phyloP scores from a whole-genome alignment of 495 filamentous ascomycete genomes.

The Mycothermus thermophilus region DNA sequence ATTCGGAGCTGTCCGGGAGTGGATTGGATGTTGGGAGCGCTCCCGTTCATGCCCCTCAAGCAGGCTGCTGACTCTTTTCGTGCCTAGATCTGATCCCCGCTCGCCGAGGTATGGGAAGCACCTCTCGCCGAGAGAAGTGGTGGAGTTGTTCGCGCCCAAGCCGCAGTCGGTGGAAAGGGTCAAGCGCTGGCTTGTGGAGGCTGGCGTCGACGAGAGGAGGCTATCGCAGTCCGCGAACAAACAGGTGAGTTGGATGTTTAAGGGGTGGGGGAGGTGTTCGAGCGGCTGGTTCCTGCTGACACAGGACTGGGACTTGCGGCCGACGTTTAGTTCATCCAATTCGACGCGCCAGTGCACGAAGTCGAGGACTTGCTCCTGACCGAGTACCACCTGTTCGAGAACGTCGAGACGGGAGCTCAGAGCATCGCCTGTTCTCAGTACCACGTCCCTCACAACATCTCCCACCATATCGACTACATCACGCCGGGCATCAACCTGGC shows the following conservation, averaged over 20 bases:
- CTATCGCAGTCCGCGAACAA: conserved; percentile 14
- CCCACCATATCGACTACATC: conserved; percentile 44
- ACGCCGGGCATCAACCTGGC: conserved; percentile 39
- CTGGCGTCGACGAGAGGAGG: conserved; percentile 32
- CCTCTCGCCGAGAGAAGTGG: conserved; percentile 32
- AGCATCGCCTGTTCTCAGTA: conserved; percentile 26
- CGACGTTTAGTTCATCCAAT: conserved; percentile 39
- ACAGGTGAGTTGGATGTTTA: conserved; percentile 13
- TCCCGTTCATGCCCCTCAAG: too few species aligned
- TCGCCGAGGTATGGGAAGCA: conserved; percentile 44
- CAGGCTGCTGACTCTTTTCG: too few species aligned
- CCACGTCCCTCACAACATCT: conserved; percentile 38
- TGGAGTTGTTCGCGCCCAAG: conserved; percentile 38
- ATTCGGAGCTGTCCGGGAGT: too few species aligned
- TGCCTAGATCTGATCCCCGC: conserved; percentile 58
- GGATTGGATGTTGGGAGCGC: too few species aligned
- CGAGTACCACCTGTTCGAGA: conserved; percentile 41
- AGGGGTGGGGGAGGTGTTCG: too few species aligned
- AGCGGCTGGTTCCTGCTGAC: conserved; percentile 1
- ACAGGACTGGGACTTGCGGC: too few species aligned
- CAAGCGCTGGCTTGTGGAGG: conserved; percentile 33
- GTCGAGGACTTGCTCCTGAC: conserved; percentile 41
- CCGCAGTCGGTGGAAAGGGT: conserved; percentile 29
- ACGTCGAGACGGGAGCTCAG: conserved; percentile 16
- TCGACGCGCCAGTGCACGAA: conserved; percentile 40